Percentiles rank a stretch among this genome's conserved stretches.
Evolutionary conservation across 768 basidiomycete genomes (phyloP).

Genomic region (Atractiella rhizophila): DNA sequence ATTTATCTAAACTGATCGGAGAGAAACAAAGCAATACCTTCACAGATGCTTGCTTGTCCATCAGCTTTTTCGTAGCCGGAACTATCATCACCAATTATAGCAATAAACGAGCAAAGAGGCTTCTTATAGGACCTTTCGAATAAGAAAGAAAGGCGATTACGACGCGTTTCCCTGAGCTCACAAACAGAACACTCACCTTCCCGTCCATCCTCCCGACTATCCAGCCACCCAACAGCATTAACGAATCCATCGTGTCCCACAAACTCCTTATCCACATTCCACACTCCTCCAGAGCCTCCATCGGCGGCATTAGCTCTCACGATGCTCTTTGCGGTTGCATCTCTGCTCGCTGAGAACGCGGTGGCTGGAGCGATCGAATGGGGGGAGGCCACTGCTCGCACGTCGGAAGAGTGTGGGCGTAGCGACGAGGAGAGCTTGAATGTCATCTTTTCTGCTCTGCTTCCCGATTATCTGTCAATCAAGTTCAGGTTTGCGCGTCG

Average conservation of each 20-base stretch:
- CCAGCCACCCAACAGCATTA: constrained; percentile 35
- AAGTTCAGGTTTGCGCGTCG: too few relatives aligned
- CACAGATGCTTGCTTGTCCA: too few relatives aligned
- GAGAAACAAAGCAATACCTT: too few relatives aligned
- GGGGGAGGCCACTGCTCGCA: constrained; percentile 55
- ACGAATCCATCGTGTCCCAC: constrained; percentile 40
- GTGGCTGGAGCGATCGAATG: constrained; percentile 33
- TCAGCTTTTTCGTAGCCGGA: too few relatives aligned
- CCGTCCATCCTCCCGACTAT: constrained; percentile 27
- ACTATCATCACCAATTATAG: too few relatives aligned
- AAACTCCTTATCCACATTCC: constrained; percentile 9
- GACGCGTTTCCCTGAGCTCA: too few relatives aligned
- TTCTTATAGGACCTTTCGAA: too few relatives aligned
- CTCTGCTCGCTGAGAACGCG: constrained; percentile 69
- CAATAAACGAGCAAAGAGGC: too few relatives aligned
- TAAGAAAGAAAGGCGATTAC: too few relatives aligned
- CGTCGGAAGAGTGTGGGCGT: constrained; percentile 38
- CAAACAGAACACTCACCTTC: constrained; percentile 19
- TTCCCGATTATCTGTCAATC: too few relatives aligned
- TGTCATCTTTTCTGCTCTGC: too few relatives aligned
- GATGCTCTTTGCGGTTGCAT: constrained; percentile 69
- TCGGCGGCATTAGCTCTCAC: constrained; percentile 29
- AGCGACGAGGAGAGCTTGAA: constrained; percentile 56
- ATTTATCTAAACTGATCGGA: too few relatives aligned
- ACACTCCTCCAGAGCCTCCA: background rate